Percentiles rank a stretch among this genome's conserved stretches.
phyloP scores from a whole-genome alignment of 345 rosid genomes.

The Brassica rapa region DNA sequence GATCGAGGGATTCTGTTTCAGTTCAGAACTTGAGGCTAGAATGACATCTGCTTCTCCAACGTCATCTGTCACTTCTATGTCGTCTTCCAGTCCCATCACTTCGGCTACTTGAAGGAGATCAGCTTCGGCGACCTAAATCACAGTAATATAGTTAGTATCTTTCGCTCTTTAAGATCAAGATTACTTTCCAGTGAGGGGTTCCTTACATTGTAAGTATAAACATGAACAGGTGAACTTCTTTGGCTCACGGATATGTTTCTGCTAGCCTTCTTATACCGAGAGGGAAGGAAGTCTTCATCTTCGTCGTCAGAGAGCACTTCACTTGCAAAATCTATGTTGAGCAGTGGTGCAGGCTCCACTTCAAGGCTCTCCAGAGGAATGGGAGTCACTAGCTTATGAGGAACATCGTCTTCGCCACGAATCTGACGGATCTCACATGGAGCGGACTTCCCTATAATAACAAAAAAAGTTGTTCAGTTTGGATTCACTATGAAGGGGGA shows the following conservation, averaged over 20 bases:
- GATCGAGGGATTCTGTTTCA: constrained; percentile 19
- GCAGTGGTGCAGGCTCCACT: constrained; percentile 48
- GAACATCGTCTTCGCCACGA: constrained; percentile 49
- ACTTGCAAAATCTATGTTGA: constrained; percentile 37
- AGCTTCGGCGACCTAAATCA: constrained; percentile 69
- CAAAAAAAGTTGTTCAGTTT: constrained; percentile 24
- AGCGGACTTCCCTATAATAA: constrained; percentile 68
- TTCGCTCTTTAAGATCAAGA: constrained; percentile 1
- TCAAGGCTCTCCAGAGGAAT: constrained; percentile 36
- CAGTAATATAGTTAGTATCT: constrained; percentile 25
- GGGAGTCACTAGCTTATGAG: constrained; percentile 45
- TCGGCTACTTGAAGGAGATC: constrained; percentile 86
- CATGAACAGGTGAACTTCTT: constrained; percentile 56
- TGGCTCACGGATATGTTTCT: constrained; percentile 41
- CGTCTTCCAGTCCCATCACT: constrained; percentile 84
- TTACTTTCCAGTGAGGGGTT: not conserved
- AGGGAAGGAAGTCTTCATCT: constrained; percentile 48
- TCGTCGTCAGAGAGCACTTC: constrained; percentile 59
- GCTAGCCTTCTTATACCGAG: constrained; percentile 38
- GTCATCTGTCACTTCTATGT: constrained; percentile 75
- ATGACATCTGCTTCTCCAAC: constrained; percentile 70
- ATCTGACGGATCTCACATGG: constrained; percentile 70
- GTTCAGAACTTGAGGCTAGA: not conserved
- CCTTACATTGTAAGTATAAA: constrained; percentile 79
- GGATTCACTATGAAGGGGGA: not conserved